These are phyloP conservation scores for Knoxdaviesia capensis DNA, from an alignment of 2,329 filamentous ascomycete species.

Conservation along the genomic window DNA sequence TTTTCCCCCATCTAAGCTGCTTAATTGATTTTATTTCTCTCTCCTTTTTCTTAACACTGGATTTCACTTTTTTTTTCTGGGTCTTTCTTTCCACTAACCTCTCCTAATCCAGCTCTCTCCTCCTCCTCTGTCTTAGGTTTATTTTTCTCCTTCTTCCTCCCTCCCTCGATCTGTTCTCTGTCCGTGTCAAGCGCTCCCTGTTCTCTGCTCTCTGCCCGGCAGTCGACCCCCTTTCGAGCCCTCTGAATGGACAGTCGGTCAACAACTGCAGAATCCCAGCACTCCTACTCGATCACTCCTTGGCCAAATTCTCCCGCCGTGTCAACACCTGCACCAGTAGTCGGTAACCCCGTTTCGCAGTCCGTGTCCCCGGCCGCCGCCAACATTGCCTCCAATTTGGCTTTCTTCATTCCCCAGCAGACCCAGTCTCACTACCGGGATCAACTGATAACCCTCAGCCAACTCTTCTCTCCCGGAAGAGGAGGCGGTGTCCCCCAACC, in stretches of 20 bases:
- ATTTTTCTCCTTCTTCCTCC: background rate
- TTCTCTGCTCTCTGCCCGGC: conserved; percentile 4
- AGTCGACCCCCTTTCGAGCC: conserved; percentile 10
- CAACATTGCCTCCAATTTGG: conserved; percentile 28
- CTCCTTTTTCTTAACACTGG: background rate
- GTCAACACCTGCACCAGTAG: conserved; percentile 4
- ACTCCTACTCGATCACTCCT: conserved; percentile 9
- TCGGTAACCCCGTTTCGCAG: conserved; percentile 9
- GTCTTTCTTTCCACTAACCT: background rate
- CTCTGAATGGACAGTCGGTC: conserved; percentile 30
- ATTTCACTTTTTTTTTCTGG: background rate
- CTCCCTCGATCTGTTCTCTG: background rate
- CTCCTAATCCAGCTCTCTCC: background rate
- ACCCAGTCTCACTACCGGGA: conserved; percentile 34
- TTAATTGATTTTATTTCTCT: background rate
- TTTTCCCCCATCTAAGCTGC: background rate
- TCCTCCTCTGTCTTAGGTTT: background rate
- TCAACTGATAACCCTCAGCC: conserved; percentile 45
- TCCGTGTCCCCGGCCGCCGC: conserved; percentile 14
- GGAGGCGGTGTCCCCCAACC: conserved; percentile 28
- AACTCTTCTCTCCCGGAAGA: conserved; percentile 37
- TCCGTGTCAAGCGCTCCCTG: background rate
- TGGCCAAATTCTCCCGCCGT: conserved; percentile 14
- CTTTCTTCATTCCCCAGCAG: conserved; percentile 37
- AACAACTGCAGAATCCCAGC: conserved; percentile 16